Evolutionary conservation across 352 stramenopile genomes (phyloP), one percentile per base, ranked within the genome.

Genomic region (Pythium periplocum): DNA sequence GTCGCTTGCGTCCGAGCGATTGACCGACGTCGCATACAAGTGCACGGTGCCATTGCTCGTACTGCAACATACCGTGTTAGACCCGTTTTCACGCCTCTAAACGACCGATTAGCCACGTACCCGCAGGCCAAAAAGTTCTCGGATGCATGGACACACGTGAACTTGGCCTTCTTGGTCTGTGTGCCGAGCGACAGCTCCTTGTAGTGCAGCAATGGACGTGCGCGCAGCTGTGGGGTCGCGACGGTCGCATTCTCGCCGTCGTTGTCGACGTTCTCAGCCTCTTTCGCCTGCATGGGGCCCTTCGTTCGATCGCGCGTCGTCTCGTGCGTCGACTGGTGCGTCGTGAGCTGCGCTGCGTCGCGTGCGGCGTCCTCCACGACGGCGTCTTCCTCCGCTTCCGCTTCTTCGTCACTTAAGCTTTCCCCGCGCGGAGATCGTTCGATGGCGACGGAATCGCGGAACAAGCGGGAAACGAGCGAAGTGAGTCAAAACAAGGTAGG

Each of bases 51-150:
- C 84, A 58, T 87, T 90, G 55, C 66, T 93, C 45, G 80, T 67
- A n/a, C 78, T 88, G 41, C 43, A 48, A 48, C 43, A 48, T 31
- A 48, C 43, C 43, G 43, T 11, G 17, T 48, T 30, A 48, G 9
- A 48, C 43, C 43, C 43, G 43, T 48, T 30, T 11, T 48, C 43
- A 31, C 43, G 9, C 9, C 43, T 48, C 43, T 48, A 48, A 48
- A 48, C 17, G 43, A 48, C 9, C 43, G 43, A 26, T 26, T 48
- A 48, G 31, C n/a, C 60, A 68, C 66, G 62, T 68, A 90, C 83
- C 84, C 84, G 50, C 83, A 95, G 0, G 75, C 84, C 12, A 95
- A 57, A 57, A 95, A 95, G 66, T 91, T 91, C 35, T 90, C 80
- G 41, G 83, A 93, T 41, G 81, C 83, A 40, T 92, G 68, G n/a